phyloP scores from a whole-genome alignment of 2,329 filamentous ascomycete species.

The Ophiostoma ulmi region DNA sequence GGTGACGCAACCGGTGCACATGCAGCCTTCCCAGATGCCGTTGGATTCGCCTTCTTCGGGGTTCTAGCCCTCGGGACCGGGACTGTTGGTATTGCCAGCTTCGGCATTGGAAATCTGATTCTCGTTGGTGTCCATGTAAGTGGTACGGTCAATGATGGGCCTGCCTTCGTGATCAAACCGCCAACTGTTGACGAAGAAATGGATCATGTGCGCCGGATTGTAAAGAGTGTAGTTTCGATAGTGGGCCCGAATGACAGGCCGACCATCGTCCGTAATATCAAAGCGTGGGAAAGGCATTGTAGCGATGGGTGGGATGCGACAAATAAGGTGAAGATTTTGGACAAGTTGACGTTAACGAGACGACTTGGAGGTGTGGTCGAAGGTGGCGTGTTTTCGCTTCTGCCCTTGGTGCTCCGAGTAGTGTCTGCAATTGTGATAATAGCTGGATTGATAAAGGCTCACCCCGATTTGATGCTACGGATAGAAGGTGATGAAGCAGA shows the following conservation, averaged over 20 bases:
- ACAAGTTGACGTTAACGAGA: too few species aligned
- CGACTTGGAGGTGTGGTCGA: too few species aligned
- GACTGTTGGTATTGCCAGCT: neutral
- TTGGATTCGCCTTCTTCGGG: neutral
- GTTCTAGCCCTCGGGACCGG: neutral
- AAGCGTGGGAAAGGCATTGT: neutral
- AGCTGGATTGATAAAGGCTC: too few species aligned
- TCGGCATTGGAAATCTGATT: neutral
- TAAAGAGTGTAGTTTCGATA: neutral
- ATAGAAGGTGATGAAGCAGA: too few species aligned
- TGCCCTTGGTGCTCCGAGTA: too few species aligned
- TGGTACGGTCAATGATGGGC: neutral
- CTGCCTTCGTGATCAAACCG: neutral
- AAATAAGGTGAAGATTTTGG: too few species aligned
- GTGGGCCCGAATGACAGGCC: neutral
- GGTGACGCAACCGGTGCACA: constrained; percentile 1
- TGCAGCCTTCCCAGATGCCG: neutral
- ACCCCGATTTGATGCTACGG: too few species aligned
- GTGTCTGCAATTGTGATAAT: too few species aligned
- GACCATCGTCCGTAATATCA: neutral
- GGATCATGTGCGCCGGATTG: neutral
- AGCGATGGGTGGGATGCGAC: too few species aligned
- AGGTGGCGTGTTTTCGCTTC: too few species aligned
- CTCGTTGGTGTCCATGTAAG: neutral
- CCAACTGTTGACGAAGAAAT: neutral